These are phyloP conservation scores for Prunus davidiana DNA, from an alignment of 306 rosid species.

Conservation along the genomic window DNA sequence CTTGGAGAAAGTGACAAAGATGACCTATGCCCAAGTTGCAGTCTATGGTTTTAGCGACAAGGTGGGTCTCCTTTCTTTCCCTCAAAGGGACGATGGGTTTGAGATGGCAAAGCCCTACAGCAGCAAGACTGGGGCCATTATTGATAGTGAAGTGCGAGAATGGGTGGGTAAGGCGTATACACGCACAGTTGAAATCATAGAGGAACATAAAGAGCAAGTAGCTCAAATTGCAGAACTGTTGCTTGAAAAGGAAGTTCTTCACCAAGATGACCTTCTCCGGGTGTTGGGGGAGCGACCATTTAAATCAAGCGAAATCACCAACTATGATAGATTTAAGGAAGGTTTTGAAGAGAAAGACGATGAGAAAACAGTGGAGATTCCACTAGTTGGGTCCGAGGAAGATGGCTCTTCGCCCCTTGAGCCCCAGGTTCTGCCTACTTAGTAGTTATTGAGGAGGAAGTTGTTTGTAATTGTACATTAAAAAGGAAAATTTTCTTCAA, in stretches of 20 bases:
- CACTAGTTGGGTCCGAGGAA: constrained; percentile 40
- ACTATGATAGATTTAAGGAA: constrained; percentile 66
- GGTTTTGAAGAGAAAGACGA: constrained; percentile 57
- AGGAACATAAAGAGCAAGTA: constrained; percentile 74
- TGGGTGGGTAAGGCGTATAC: constrained; percentile 74
- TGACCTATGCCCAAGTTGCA: constrained; percentile 97
- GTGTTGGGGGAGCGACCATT: constrained; percentile 80
- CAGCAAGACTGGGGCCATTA: constrained; percentile 74
- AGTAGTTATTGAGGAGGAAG: constrained; percentile 2
- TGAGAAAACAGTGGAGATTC: constrained; percentile 40
- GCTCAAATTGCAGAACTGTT: constrained; percentile 79
- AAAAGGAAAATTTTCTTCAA: background rate
- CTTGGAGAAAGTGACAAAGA: constrained; percentile 91
- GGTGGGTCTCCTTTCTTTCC: constrained; percentile 94
- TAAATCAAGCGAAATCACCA: constrained; percentile 45
- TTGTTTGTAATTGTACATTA: constrained; percentile 49
- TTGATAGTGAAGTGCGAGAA: constrained; percentile 82
- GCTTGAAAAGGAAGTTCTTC: constrained; percentile 96
- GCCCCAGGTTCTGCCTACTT: constrained; percentile 80
- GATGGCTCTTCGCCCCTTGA: constrained; percentile 59
- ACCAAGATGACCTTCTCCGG: constrained; percentile 66
- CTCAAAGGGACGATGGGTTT: constrained; percentile 58
- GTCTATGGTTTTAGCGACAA: constrained; percentile 89
- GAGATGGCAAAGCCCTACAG: constrained; percentile 85
- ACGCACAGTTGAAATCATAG: constrained; percentile 54